These are phyloP conservation scores for Pleurotus eryngii DNA, from an alignment of 768 basidiomycete genomes.

Conservation along the genomic window DNA sequence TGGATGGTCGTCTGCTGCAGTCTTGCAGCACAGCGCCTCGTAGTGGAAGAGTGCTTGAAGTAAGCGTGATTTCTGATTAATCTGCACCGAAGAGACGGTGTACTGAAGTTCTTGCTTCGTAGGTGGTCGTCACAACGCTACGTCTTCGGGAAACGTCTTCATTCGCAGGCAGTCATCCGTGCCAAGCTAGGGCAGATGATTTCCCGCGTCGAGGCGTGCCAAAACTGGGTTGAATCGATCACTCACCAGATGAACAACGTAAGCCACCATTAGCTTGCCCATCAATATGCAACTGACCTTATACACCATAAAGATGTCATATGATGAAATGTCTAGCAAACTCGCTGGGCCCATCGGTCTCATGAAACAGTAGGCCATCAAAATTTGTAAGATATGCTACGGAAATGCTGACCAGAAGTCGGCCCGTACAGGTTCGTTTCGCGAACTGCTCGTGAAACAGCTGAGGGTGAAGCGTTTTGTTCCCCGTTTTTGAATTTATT, in stretches of 20 bases:
- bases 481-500: conserved; percentile 15
- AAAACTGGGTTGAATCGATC: conserved; percentile 86
- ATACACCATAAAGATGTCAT: conserved; percentile 62
- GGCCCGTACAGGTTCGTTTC: conserved; percentile 55
- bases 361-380: conserved; percentile 69
- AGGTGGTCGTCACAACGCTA: conserved; percentile 89
- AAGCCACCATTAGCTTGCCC: conserved; percentile 16
- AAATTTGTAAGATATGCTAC: not conserved
- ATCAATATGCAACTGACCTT: no score
- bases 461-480: conserved; percentile 40
- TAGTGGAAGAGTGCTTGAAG: conserved; percentile 92
- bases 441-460: conserved; percentile 65
- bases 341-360: conserved; percentile 88
- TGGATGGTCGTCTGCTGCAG: conserved; percentile 82
- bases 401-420: conserved; percentile 3
- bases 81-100: conserved; percentile 7
- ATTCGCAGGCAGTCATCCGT: conserved; percentile 82
- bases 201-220: conserved; percentile 78
- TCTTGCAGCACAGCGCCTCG: conserved; percentile 69
- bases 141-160: conserved; percentile 87
- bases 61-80: conserved; percentile 23
- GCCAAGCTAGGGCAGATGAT: conserved; percentile 89
- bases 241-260: conserved; percentile 94
- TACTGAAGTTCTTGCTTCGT: not conserved
- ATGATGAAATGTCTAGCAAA: conserved; percentile 78